Base-by-base conservation (phyloP, 2,329 filamentous ascomycete genomes). In the Cladosporium austrohemisphaericum region DNA sequence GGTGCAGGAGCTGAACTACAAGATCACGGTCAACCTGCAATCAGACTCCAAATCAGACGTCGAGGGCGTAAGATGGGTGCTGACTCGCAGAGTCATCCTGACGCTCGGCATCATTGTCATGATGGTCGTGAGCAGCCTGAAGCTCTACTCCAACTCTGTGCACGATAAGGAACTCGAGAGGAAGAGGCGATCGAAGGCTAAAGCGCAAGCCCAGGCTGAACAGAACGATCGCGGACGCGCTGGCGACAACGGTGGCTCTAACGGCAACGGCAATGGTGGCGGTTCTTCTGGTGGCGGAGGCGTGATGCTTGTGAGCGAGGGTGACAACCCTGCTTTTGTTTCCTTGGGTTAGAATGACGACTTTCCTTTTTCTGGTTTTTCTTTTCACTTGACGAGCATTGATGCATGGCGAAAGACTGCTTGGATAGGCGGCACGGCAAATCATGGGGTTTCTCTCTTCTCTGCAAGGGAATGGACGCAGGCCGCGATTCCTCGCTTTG, bases 1-100 rank as follows among this genome's bases (percentile, higher is more conserved):
- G 60, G 85, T 89, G 55, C 91, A 96, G 75, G 86, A 95, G 72
- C 78, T 97, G 58, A 95, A 92, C 70, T 95, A 97, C 71, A 93
- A 95, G 67, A 97, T 98, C 67, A 94, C 88, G 18, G 89, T 95
- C 25, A 78, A 81, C 32, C 78, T 98, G 35, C 94, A 89, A 66
- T 93, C 88, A 54, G 93, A 97, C 67, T 83, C 86, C 40, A 91
- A 92, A 66, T 92, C 87, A 4, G 88, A 96, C 60, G 91, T 97
- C 41, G 93, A 98, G 68, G 86, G 85, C 1, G 73, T 98, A 41
- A 78, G 93, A 52, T 97, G 93, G 93, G 83, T 96, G 33, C 70
- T 85, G 50, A 85, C 83, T 8, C 70, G 83, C 37, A 71, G 83
- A n/a, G 81, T 81, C 1, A 80, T 81, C 11, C 71, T 81, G 51